Percentiles rank a stretch among this genome's conserved stretches.
Conservation (phyloP, 352 stramenopile genomes). For the Pilasporangium apinafurcum region DNA sequence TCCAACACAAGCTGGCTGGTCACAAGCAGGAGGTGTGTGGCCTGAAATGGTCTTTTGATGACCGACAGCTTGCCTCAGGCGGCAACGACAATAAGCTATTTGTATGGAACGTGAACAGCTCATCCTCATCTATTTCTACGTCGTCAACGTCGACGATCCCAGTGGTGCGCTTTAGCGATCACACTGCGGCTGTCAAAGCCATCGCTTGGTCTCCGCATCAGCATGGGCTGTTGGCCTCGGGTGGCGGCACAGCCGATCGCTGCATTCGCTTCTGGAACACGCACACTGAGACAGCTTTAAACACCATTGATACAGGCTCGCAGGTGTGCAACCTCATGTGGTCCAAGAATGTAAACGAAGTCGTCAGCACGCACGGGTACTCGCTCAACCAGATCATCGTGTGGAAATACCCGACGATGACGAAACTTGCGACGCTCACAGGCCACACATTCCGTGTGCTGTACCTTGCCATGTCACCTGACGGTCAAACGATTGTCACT, state of each 20-base stretch:
- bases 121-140: constrained; percentile 14
- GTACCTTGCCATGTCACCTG: constrained; percentile 95
- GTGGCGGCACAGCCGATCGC: constrained; percentile 93
- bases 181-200: constrained; percentile 96
- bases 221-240: constrained; percentile 92
- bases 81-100: constrained; percentile 99
- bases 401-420: constrained; percentile 96
- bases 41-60: constrained; percentile 95
- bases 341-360: constrained; percentile 96
- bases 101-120: constrained; percentile 89
- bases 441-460: constrained; percentile 95
- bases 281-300: constrained; percentile 82
- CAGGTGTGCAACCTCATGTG: constrained; percentile 98
- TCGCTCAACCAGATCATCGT: constrained; percentile 97
- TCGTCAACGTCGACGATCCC: constrained; percentile 32
- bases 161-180: constrained; percentile 90
- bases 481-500: constrained; percentile 97
- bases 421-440: constrained; percentile 94
- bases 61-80: constrained; percentile 87
- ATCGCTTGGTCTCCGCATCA: constrained; percentile 98
- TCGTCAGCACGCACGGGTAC: constrained; percentile 98
- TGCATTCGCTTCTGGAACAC: constrained; percentile 99
- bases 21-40: constrained; percentile 93
- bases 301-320: constrained; percentile 93
- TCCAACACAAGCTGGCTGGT: constrained; percentile 46